phyloP scores from a whole-genome alignment of 2,329 filamentous ascomycete species.

The Fusarium incarnatum region DNA sequence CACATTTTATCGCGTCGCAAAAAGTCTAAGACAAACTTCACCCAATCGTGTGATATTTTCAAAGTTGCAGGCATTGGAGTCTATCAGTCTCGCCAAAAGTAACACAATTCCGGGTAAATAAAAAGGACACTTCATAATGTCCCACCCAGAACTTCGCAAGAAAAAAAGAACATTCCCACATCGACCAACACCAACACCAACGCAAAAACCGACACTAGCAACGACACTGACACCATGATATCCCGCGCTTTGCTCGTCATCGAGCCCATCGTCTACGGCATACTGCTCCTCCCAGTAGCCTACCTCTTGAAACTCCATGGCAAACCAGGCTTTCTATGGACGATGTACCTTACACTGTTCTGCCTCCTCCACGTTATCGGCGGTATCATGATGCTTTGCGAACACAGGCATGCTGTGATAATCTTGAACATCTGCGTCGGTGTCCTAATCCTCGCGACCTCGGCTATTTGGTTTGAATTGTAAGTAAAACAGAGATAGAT shows the following conservation, averaged over 20 bases:
- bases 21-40: not conserved
- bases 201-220: accelerated
- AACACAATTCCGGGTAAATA: not conserved
- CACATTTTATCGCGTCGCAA: accelerated
- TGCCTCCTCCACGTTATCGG: not conserved
- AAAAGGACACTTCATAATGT: not conserved
- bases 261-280: not conserved
- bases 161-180: accelerated
- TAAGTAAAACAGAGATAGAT: not conserved
- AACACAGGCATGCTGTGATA: not conserved
- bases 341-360: not conserved
- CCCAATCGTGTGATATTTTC: not conserved
- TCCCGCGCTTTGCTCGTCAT: not conserved
- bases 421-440: not conserved
- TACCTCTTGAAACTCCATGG: not conserved
- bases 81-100: not conserved
- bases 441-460: not conserved
- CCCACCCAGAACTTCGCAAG: no score
- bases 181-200: not conserved
- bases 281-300: not conserved
- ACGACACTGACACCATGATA: not conserved
- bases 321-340: not conserved
- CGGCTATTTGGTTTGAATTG: not conserved
- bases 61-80: not conserved
- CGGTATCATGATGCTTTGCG: not conserved